Base-by-base conservation (phyloP, 2,329 filamentous ascomycete genomes). In the Aureobasidium sp. region DNA sequence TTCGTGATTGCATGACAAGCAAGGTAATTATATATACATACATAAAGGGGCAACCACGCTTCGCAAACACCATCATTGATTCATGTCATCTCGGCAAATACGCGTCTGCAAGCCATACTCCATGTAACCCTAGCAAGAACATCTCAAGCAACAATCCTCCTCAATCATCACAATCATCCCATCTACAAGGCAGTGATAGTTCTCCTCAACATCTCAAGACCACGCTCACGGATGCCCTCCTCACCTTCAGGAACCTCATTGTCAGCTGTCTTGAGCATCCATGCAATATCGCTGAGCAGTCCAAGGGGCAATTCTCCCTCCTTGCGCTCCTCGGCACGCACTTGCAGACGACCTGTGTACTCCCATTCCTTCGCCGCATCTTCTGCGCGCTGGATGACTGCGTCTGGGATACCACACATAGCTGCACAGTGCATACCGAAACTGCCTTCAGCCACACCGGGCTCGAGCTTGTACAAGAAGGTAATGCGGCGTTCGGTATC, bases 381-480 rank as follows among this genome's bases (percentile, higher is more conserved):
- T 74, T 99, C 94, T 0, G 94, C 94, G 24, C 88, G 79, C 70
- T 92, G 86, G 64, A 99, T 91, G 17, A 99, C 86, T 61, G 86
- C 86, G 48, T 80, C 79, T 0, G 91, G 85, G 66, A 99, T 97
- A 0, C 94, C 94, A 69, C 94, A 99, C 94, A 99, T 99, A 64
- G 91, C 88, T 0, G 94, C 94, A 72, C 94, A 99, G 74, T 99
- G 94, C 94, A 99, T 99, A 69, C 94, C 94, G 70, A 97, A 99
- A 70, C 90, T 96, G 17, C 94, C 94, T 74, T 97, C 92, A 0
- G 94, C 94, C 11, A 97, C 91, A 1, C 94, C 94, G 15, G 90
- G 84, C 74, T 97, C 94, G 0, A 99, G 83, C 70, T 90, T 92
- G 78, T 99, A 99, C 61, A 99, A 74, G 77, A 99, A 99, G 0